These are phyloP conservation scores for Solanum chaucha DNA, from an alignment of 257 asterid species.

Conservation along the genomic window DNA sequence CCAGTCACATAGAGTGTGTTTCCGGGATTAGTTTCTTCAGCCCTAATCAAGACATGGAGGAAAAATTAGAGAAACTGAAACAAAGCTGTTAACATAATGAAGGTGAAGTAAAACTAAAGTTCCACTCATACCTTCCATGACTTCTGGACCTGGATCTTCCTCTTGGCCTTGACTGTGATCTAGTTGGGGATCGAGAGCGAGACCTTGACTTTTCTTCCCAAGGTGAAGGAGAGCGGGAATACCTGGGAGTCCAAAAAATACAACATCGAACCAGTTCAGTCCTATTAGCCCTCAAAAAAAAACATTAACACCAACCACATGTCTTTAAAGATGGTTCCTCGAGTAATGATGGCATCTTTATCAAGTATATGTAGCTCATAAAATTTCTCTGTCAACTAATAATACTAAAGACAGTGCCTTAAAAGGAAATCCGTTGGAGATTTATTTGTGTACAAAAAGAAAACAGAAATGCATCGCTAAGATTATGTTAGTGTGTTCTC, in stretches of 20 bases:
- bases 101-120: background rate
- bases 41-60: background rate
- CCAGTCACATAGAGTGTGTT: constrained; percentile 93
- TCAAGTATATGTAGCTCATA: background rate
- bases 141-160: constrained; percentile 48
- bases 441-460: background rate
- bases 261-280: constrained; percentile 16
- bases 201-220: constrained; percentile 1
- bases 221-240: constrained; percentile 8
- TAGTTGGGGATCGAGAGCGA: constrained; percentile 32
- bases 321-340: background rate
- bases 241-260: background rate
- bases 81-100: background rate
- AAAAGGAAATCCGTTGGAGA: background rate
- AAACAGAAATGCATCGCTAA: background rate
- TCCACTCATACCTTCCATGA: constrained; percentile 21
- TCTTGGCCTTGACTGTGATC: constrained; percentile 19
- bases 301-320: background rate
- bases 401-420: background rate
- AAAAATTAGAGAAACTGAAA: background rate
- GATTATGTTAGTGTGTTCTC: background rate
- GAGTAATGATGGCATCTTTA: background rate
- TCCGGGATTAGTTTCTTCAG: constrained; percentile 55
- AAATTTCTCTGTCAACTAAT: background rate
- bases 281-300: background rate